Base-by-base conservation (phyloP, 2,329 filamentous ascomycete genomes). In the Celoporthe dispersa region DNA sequence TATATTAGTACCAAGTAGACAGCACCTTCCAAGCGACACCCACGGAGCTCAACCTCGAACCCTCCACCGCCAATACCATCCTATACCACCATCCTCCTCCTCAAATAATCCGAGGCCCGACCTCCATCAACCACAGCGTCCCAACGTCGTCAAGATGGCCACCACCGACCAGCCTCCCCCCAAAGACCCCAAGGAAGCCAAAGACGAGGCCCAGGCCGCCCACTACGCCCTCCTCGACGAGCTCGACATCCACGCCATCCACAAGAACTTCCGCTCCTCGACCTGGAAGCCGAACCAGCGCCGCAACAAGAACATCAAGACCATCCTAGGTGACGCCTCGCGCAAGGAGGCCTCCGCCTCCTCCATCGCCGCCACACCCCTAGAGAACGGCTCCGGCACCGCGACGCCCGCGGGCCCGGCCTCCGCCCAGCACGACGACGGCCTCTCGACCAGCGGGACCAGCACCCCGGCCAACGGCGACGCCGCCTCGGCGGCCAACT, bases 301-400 rank as follows among this genome's bases (percentile, higher is more conserved):
- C 66, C 93, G 96, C 81, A 99, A 99, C 88, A 99, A 99, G 85
- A 98, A 97, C 81, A 91, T 98, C 81, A 98, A 98, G 82, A 93
- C 97, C 76, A 96, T 99, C 73, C 87, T 99, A 72, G 92, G 94
- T 71, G 96, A 99, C 77, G 93, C 92, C 16, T 89, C 92, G 31
- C 91, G 94, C 75, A 93, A 92, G 78, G 95, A 98, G 84, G 60
- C 64, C n/a, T 97, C 94, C 3, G 87, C 93, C 41, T 39, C 66
- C 33, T 62, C 66, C 31, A 28, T 48, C 12, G 59, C 59, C 57
- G 41, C 57, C 22, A 97, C 88, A 1, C 87, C 93, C 79, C 82
- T 44, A 37, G 60, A 63, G 37, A 41, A 41, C 33, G 60, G 12
- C 75, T 94, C 92, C 77, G 94, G 94, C 74, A 86, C 89, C 67